Evolutionary conservation across 352 stramenopile genomes (phyloP), one percentile per base, ranked within the genome.

Genomic region (Phytophthora agathidicida): DNA sequence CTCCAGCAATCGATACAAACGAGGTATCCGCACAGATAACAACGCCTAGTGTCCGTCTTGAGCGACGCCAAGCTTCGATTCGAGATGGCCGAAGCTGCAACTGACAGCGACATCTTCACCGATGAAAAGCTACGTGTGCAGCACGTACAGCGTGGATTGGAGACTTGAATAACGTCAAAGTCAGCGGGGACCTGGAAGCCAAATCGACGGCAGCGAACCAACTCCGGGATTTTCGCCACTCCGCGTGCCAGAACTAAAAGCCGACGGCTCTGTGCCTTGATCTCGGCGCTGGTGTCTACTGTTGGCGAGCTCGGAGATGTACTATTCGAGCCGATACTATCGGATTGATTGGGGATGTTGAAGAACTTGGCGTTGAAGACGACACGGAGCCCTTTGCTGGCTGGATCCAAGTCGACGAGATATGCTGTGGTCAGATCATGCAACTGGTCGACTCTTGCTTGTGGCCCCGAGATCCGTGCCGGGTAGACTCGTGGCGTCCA

Each of bases 181-280:
- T 88, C 64, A 0, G 74, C 65, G 0, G 86, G 68, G 11, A 71
- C 51, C 39, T 88, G 80, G 1, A 75, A 56, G 5, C 75, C 75
- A 20, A 90, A 65, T 0, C 80, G 68, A 4, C 73, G 73, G 8
- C 75, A 60, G 1, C 68, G 73, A 8, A 90, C 68, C 17, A 83
- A 44, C 7, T 63, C 58, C 0, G 73, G 64, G 4, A 88, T 38
- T 2, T 62, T 63, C 0, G 49, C 53, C 22, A 73, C 57, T n/a
- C 44, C 50, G 2, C 36, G 57, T 0, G 57, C 57, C 2, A 65
- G 6, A 20, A 32, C 11, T 11, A 65, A 20, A 7, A 65, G 41
- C 0, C 48, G 39, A 33, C 52, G 52, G 1, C 23, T 33, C 19
- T 54, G 52, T 13, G 28, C 49, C 13, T 50, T 46, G 7, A 41